Conservation (phyloP, 139 green algal species). For the Zygnema circumcarinatum region DNA sequence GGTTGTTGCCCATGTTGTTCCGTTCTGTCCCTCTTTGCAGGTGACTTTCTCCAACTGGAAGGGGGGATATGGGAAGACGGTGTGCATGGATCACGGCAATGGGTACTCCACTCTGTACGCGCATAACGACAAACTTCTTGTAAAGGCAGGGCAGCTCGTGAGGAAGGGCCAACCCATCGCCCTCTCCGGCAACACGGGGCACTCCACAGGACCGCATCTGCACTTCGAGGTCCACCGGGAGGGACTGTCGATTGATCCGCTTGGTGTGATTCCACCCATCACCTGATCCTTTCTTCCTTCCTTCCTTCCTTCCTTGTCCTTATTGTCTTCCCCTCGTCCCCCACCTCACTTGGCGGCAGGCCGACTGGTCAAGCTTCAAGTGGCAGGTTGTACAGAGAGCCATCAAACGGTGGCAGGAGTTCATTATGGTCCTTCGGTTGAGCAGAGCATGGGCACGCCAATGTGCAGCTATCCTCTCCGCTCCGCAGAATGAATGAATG, state of each 20-base stretch:
- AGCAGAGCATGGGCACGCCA: neutral
- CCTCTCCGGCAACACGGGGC: constrained; percentile 44
- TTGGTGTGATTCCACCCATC: constrained; percentile 32
- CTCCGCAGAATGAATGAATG: too few species aligned
- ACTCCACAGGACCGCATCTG: constrained; percentile 56
- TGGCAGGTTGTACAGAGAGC: neutral
- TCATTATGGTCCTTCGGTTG: neutral
- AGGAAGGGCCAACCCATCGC: constrained; percentile 45
- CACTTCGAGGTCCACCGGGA: constrained; percentile 55
- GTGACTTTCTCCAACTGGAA: constrained; percentile 51
- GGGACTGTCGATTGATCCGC: constrained; percentile 32
- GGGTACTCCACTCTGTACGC: constrained; percentile 56
- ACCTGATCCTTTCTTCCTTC: neutral
- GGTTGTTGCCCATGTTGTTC: neutral
- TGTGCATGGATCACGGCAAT: constrained; percentile 54
- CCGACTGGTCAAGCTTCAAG: neutral
- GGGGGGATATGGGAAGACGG: constrained; percentile 57
- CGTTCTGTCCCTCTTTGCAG: constrained; percentile 7
- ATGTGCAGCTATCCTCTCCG: neutral
- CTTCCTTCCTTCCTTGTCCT: neutral
- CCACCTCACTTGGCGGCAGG: too few species aligned
- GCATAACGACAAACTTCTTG: constrained; percentile 44
- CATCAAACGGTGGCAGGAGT: neutral
- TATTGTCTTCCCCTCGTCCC: too few species aligned
- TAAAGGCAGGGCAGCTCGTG: constrained; percentile 37